Base-by-base conservation (phyloP, 257 asterid species). In the Paraleonurus japonicus region DNA sequence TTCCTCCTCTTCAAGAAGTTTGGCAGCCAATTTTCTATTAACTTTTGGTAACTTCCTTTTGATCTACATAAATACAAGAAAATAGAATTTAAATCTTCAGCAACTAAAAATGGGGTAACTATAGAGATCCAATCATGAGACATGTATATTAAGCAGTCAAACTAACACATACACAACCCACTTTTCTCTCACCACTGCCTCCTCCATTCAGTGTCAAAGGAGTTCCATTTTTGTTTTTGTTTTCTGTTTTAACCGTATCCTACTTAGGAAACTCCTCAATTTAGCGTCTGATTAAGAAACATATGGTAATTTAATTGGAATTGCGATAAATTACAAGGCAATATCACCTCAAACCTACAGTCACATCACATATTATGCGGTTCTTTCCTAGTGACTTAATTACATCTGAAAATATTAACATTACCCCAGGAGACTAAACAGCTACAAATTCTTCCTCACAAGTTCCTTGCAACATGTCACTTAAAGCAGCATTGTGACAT, bases 31-130 rank as follows among this genome's bases (percentile, higher is more conserved):
- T 37, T 70, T 67, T 55, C 91, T 84, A 73, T 94, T 91, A 54
- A 83, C 95, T 72, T 86, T 94, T 0, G 99, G 99, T 54, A 94
- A 85, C 84, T 81, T 91, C 78, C 80, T 85, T 78, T 83, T 89
- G 35, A 85, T 77, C 98, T 94, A 83, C 75, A 73, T 60, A 23
- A 48, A 65, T 76, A 72, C 32, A 41, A 54, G 54, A 59, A 22
- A 47, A 51, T 8, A 17, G 15, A 50, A 62, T 32, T 37, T 12
- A 60, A 6, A 57, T 16, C 33, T 58, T 50, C 19, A 71, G 65
- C 43, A 53, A 55, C 45, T 48, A 16, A 37, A 65, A 37, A 65
- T n/a, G 41, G 5, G 24, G 37, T 10, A 33, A 33, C 13, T 4
- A 19, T 32, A 60, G 2, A 20, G n/a, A 32, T 61, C 53, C 60